Evolutionary conservation across 495 filamentous ascomycete species (phyloP), one percentile per base, ranked within the genome.

Genomic region (Geoglossum glabrum): DNA sequence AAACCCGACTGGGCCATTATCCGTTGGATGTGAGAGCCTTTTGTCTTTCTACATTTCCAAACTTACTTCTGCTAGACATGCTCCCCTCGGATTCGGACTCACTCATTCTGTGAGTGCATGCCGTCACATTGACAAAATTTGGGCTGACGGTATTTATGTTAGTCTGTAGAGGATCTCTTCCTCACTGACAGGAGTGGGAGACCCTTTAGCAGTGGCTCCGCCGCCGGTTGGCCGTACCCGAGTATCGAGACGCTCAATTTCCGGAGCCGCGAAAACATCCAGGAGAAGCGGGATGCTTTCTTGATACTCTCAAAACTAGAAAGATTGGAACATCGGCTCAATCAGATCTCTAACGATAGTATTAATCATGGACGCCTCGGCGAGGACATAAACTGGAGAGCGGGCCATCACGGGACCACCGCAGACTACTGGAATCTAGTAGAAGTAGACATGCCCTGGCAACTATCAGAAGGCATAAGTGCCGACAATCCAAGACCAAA

Each of bases 21-120:
- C 19, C 60, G 65, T 46, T 68, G 65, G 36, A 40, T 40, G 36
- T 40, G 13, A 40, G 36, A 15, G 36, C 31, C 10, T 15, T 15
- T 15, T 40, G 10, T 40, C 36, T 2, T 40, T 15, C 36, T 8
- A 40, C n/a, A n/a, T n/a, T n/a, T n/a, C n/a, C n/a, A n/a, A n/a
- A n/a, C 36, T 40, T 2, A 40, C 36, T 40, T 15, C 11, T 40
- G 10, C 11, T 5, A 67, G 64, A 23, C 66, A 68, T 47, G 65
- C 63, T 43, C 66, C 66, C 3, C 61, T 68, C 19, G 66, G 66
- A 9, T 15, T 68, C 17, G 66, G 66, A n/a, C 60, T 68, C 17
- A 58, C 59, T 21, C 66, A 68, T 47, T 67, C 65, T 4, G 63
- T 64, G 40, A 54, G 65, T 19, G 56, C 61, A 28, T 55, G 17